A percentile compares a stretch with the other conserved stretches of the same genome.
phyloP scores from a whole-genome alignment of 257 asterid genomes.

The Solanum pinnatisectum region DNA sequence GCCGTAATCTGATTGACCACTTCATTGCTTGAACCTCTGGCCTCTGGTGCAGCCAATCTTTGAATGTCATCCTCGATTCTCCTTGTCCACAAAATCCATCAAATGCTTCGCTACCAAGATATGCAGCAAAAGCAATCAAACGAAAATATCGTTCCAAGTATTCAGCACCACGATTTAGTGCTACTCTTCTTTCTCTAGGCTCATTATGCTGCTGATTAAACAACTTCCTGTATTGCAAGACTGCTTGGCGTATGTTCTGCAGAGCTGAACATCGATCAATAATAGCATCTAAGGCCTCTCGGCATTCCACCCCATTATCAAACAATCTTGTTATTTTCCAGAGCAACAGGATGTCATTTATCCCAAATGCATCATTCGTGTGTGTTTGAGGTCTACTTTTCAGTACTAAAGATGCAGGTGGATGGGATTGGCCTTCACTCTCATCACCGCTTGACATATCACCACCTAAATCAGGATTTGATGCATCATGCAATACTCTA shows the following conservation, averaged over 20 bases:
- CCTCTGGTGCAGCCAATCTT: slow-evolving; percentile 83
- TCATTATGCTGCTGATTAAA: slow-evolving; percentile 89
- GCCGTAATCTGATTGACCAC: slow-evolving; percentile 93
- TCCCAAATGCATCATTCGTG: slow-evolving; percentile 65
- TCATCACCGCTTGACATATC: slow-evolving; percentile 39
- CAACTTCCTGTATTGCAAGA: slow-evolving; percentile 77
- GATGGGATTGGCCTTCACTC: slow-evolving; percentile 34
- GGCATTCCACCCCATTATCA: slow-evolving; percentile 95
- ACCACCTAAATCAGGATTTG: slow-evolving; percentile 31
- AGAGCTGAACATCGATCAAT: slow-evolving; percentile 91
- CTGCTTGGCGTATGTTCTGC: slow-evolving; percentile 98
- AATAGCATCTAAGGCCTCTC: slow-evolving; percentile 86
- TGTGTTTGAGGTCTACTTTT: slow-evolving; percentile 34
- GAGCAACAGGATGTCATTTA: slow-evolving; percentile 80
- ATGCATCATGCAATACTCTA: slow-evolving; percentile 43
- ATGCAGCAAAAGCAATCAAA: slow-evolving; percentile 96
- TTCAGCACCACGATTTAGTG: slow-evolving; percentile 97
- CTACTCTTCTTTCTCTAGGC: slow-evolving; percentile 96
- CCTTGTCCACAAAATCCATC: slow-evolving; percentile 94
- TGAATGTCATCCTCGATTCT: slow-evolving; percentile 65
- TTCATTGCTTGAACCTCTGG: slow-evolving; percentile 98
- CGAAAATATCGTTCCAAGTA: slow-evolving; percentile 96
- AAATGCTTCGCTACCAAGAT: slow-evolving; percentile 93
- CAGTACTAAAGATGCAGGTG: slow-evolving; percentile 26
- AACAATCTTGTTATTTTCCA: slow-evolving; percentile 93